A percentile compares a stretch with the other conserved stretches of the same genome.
Evolutionary conservation across 2,329 filamentous ascomycete species (phyloP).

Genomic region (Diaporthe helianthi): DNA sequence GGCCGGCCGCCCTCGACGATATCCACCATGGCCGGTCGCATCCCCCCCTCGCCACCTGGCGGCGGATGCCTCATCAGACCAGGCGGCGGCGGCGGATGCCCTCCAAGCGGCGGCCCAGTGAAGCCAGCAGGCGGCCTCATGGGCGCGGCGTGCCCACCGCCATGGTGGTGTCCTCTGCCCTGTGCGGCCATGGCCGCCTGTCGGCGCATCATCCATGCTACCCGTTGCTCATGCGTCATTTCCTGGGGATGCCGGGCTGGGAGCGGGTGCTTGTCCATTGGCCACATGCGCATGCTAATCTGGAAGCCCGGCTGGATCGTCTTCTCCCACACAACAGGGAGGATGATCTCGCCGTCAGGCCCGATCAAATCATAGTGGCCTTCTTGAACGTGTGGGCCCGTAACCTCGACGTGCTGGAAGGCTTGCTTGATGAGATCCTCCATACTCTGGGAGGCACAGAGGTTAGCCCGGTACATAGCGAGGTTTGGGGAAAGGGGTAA

Average conservation of each 20-base stretch:
- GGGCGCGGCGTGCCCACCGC: not conserved
- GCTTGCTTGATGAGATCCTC: constrained; percentile 86
- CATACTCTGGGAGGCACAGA: constrained; percentile 69
- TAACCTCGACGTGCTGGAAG: constrained; percentile 78
- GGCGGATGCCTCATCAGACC: not conserved
- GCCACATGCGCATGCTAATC: constrained; percentile 66
- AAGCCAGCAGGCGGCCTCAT: constrained; percentile 9
- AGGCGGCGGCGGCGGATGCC: constrained; percentile 5
- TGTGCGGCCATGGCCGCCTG: not conserved
- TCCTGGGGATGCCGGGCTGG: constrained; percentile 26
- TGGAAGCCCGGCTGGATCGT: constrained; percentile 80
- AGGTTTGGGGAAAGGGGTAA: not conserved
- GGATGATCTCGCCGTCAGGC: constrained; percentile 81
- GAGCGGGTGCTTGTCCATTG: constrained; percentile 53
- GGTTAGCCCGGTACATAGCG: not conserved
- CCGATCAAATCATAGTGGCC: constrained; percentile 83
- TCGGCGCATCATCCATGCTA: not conserved
- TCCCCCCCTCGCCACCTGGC: not conserved
- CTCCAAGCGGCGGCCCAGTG: not conserved
- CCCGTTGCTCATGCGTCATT: constrained; percentile 23
- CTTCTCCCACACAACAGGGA: constrained; percentile 82
- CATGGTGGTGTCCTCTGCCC: not conserved
- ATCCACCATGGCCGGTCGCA: constrained; percentile 27
- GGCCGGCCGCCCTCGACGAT: constrained; percentile 42
- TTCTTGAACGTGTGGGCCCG: constrained; percentile 77